Conservation (phyloP, 108 stramenopile genomes). For the Aurantiochytrium sp. region DNA sequence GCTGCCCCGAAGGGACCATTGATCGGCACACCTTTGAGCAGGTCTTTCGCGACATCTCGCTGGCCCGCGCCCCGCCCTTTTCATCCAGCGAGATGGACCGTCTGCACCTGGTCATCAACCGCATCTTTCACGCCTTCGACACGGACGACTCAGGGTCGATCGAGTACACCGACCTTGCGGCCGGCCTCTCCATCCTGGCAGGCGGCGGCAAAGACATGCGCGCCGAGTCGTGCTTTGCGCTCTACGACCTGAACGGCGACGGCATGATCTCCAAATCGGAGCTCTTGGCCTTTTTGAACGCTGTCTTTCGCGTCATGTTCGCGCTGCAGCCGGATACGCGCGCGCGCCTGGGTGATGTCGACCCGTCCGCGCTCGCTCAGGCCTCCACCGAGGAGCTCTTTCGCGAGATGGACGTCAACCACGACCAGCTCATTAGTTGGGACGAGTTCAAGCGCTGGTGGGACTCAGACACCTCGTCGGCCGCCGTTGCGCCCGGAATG, state of each 20-base stretch:
- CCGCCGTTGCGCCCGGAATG: background rate
- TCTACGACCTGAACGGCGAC: constrained; percentile 33
- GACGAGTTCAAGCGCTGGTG: constrained; percentile 35
- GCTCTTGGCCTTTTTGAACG: background rate
- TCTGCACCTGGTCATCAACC: constrained; percentile 6
- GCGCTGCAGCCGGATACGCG: background rate
- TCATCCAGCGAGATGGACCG: background rate
- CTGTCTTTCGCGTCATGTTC: constrained; percentile 34
- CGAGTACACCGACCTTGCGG: constrained; percentile 25
- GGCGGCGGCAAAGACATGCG: constrained; percentile 45
- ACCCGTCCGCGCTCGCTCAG: background rate
- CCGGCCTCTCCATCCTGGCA: constrained; percentile 38
- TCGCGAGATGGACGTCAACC: constrained; percentile 16
- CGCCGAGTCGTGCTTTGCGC: constrained; percentile 35
- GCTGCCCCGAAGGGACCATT: background rate
- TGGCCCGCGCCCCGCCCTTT: background rate
- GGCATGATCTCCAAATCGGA: constrained; percentile 3
- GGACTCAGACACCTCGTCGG: background rate
- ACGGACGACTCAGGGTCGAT: background rate
- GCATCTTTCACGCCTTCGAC: constrained; percentile 29
- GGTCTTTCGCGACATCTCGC: constrained; percentile 6
- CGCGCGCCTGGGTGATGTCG: background rate
- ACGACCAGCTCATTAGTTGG: background rate
- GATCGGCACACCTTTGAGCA: constrained; percentile 10
- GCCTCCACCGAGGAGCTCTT: constrained; percentile 18